Evolutionary conservation across 345 rosid genomes (phyloP), one percentile per base, ranked within the genome.

Genomic region (Eucalyptus camaldulensis): DNA sequence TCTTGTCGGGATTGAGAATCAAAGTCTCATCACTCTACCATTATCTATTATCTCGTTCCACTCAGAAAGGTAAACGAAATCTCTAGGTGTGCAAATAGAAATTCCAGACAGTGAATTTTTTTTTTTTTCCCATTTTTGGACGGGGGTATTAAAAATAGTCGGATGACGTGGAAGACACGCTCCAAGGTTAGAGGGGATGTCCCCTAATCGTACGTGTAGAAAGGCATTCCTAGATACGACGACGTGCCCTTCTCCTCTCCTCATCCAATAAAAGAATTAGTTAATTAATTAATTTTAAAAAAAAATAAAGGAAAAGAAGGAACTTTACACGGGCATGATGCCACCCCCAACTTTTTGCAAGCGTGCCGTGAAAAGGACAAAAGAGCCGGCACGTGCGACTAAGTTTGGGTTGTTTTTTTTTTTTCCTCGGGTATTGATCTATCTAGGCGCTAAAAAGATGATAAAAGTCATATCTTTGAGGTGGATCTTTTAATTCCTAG

Each of bases 101-200:
- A 44, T 37, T 76, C 10, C 8, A 5, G 6, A 21, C 12, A 0
- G 10, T 4, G 0, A 0, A 8, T 67, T 72, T 3, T 40, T 6
- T 37, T 6, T 6, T 10, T 21, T 19, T 76, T 0, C 4, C 4
- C 11, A 6, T 37, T 19, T 72, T 5, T 6, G 29, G 85, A 3
- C 5, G 0, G 85, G 83, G 13, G 2, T 6, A 21, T 40, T 6
- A 76, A 76, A 19, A 37, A 47, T 49, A 87, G 54, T 87, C 85
- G 3, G 54, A 80, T 88, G 95, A 94, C 94, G 95, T 94, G 94
- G 91, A 88, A 87, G 92, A 91, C 97, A 95, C 93, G 96, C 95
- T 93, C 97, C 97, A 91, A 87, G 58, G 60, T 67, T 87, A 4
- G n/a, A 47, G 88, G 88, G 80, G 40, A 2, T 81, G 54, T 51